Evolutionary conservation across 148 eudicot genomes (phyloP), one percentile per base, ranked within the genome.

Genomic region (Mesembryanthemum crystallinum): DNA sequence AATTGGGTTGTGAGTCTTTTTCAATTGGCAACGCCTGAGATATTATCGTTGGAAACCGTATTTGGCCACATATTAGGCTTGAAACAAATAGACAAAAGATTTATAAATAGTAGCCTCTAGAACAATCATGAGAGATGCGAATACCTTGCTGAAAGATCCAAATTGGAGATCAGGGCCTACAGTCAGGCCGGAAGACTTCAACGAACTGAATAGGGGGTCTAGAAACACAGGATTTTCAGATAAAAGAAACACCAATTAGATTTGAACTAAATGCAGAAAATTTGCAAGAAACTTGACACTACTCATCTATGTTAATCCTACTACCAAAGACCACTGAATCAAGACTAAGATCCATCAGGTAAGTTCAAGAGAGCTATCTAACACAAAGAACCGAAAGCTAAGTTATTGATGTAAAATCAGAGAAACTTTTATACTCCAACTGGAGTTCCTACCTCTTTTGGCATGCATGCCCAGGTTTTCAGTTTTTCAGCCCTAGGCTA

Each of bases 91-190:
- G 65, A 24, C n/a, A 64, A 37, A 20, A 20, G 20, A 57, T 0
- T 51, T 28, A 27, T n/a, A 76, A 39, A 15, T 2, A 10, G 37
- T 9, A 59, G 8, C 21, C 20, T 60, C 59, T 65, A 35, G 51
- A 75, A 35, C 21, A 39, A 17, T 29, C 49, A 63, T 33, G 8
- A 63, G 13, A 27, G 37, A 58, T 57, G 13, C 42, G 60, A 42
- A 64, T 77, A 90, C 97, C 97, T 91, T 89, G 76, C 82, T 80
- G 76, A 81, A 87, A 72, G 89, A 76, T 33, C 82, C 87, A 83
- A 88, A 83, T 61, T 82, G 92, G 79, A 85, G 82, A 80, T 88
- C 90, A 67, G 85, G 72, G 75, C 78, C 85, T 58, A 64, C 77
- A 24, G 84, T 66, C 78, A 82, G 87, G 77, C 76, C 80, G 71